Conservation (phyloP, 1,284 basidiomycete species). For the Fomitopsis pinicola region DNA sequence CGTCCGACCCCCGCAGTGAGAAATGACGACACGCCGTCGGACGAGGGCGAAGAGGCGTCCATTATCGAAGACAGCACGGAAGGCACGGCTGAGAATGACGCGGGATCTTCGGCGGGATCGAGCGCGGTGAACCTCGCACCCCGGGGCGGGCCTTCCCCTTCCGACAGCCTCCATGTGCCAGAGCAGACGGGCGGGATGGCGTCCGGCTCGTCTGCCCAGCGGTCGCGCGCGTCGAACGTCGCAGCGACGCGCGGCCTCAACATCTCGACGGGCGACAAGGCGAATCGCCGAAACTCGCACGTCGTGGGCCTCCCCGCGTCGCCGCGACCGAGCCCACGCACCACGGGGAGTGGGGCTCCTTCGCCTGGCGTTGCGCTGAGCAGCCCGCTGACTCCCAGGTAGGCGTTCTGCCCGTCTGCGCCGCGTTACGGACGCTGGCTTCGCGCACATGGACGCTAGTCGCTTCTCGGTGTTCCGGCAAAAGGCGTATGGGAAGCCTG, state of each 20-base stretch:
- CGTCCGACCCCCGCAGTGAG: constrained; percentile 37
- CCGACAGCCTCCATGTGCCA: constrained; percentile 15
- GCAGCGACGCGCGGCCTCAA: constrained; percentile 72
- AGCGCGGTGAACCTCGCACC: constrained; percentile 29
- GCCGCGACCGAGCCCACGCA: constrained; percentile 11
- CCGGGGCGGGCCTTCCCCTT: not conserved
- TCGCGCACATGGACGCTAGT: not conserved
- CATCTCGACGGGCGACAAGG: constrained; percentile 49
- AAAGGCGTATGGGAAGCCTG: not conserved
- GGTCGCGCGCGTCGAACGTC: constrained; percentile 51
- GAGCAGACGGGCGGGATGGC: constrained; percentile 11
- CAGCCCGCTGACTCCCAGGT: constrained; percentile 16
- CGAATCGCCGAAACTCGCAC: constrained; percentile 53
- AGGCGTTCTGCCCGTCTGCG: constrained; percentile 1
- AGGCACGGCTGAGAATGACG: constrained; percentile 54
- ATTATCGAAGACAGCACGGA: constrained; percentile 69
- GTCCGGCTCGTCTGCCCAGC: constrained; percentile 18
- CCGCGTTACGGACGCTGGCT: constrained; percentile 1
- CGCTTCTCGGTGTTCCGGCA: not conserved
- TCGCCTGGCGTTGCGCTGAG: constrained; percentile 11
- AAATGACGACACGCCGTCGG: constrained; percentile 53
- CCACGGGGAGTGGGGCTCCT: constrained; percentile 6
- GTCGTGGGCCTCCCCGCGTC: constrained; percentile 52
- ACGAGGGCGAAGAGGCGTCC: constrained; percentile 63
- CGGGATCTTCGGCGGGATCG: constrained; percentile 43